A percentile compares a stretch with the other conserved stretches of the same genome.
Conservation (phyloP, 257 asterid species). For the Salvia hispanica region DNA sequence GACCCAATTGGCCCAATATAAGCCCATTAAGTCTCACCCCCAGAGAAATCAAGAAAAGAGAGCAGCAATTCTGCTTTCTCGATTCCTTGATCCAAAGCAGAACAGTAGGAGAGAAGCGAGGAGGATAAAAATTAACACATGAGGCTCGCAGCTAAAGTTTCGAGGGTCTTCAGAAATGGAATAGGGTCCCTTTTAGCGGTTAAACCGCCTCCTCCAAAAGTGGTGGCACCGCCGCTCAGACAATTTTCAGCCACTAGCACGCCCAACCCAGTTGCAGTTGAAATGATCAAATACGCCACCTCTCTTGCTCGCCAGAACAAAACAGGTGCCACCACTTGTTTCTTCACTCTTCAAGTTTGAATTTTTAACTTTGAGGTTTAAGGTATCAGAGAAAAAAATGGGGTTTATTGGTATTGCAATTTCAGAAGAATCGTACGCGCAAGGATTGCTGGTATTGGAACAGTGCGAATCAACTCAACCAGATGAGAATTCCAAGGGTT, state of each 20-base stretch:
- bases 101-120: neutral
- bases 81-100: slow-evolving; percentile 19
- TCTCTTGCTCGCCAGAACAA: slow-evolving; percentile 70
- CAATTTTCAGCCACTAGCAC: slow-evolving; percentile 36
- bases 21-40: neutral
- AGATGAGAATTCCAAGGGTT: slow-evolving; percentile 76
- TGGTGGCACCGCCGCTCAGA: slow-evolving; percentile 41
- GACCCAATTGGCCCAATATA: neutral
- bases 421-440: slow-evolving; percentile 76
- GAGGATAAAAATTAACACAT: slow-evolving; percentile 19
- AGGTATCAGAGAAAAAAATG: neutral
- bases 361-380: neutral
- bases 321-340: slow-evolving; percentile 50
- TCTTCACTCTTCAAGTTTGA: slow-evolving; percentile 8
- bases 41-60: slow-evolving; percentile 2
- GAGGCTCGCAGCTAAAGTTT: slow-evolving; percentile 46
- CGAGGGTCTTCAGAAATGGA: slow-evolving; percentile 41
- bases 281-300: slow-evolving; percentile 81
- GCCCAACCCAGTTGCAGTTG: slow-evolving; percentile 61
- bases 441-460: slow-evolving; percentile 72
- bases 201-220: slow-evolving; percentile 29
- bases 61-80: slow-evolving; percentile 1
- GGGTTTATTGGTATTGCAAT: neutral
- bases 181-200: slow-evolving; percentile 37
- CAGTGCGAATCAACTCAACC: slow-evolving; percentile 79